These are phyloP conservation scores for Botryotinia convoluta DNA, from an alignment of 2,329 filamentous ascomycete genomes.

Conservation along the genomic window DNA sequence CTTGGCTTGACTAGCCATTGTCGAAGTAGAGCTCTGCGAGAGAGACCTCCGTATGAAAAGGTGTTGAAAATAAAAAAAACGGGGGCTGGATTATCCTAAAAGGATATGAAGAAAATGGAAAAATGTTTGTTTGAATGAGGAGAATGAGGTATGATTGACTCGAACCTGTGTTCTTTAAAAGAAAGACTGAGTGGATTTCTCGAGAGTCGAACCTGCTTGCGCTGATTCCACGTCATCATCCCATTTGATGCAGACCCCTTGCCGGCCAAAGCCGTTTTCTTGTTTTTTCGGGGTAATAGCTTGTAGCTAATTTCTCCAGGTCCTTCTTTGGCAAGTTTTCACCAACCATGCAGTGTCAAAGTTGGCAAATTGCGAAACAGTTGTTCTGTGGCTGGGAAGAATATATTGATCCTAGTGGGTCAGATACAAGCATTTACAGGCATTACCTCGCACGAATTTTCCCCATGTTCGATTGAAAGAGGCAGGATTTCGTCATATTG, in stretches of 20 bases:
- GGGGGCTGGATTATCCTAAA: not conserved
- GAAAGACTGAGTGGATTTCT: slow-evolving; percentile 14
- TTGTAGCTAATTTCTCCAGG: slow-evolving; percentile 5
- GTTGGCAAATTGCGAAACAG: slow-evolving; percentile 13
- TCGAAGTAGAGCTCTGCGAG: not conserved
- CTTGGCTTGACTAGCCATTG: slow-evolving; percentile 17
- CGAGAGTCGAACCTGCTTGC: slow-evolving; percentile 7
- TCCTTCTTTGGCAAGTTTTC: slow-evolving; percentile 9
- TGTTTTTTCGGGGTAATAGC: slow-evolving; percentile 16
- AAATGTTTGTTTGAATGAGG: not conserved
- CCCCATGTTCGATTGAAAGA: slow-evolving; percentile 10
- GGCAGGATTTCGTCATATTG: slow-evolving; percentile 16
- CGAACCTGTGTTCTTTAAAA: slow-evolving; percentile 18
- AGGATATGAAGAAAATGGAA: not conserved
- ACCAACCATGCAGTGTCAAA: slow-evolving; percentile 1
- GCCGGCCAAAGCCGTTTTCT: slow-evolving; percentile 1
- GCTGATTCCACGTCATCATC: slow-evolving; percentile 18
- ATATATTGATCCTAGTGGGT: slow-evolving; percentile 10
- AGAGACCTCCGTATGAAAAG: not conserved
- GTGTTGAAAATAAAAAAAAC: not conserved
- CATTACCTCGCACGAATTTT: not conserved
- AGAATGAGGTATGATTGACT: slow-evolving; percentile 7
- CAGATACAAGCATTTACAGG: slow-evolving; percentile 1
- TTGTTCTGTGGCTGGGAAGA: slow-evolving; percentile 11
- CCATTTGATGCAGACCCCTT: not conserved